phyloP scores from a whole-genome alignment of 345 rosid species.

The Populus davidiana region DNA sequence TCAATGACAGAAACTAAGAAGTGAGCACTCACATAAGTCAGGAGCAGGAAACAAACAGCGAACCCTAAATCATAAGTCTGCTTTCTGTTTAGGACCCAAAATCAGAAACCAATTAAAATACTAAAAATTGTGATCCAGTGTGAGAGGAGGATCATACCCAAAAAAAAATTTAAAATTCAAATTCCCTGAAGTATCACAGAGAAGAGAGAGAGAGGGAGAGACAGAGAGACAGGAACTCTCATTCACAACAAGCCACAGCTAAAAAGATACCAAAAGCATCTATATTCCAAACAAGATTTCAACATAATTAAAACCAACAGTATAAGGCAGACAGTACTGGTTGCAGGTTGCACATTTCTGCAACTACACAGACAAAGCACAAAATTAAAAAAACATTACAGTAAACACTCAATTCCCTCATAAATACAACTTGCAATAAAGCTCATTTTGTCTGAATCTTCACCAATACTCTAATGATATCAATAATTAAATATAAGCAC shows the following conservation, averaged over 20 bases:
- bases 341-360: conserved; percentile 23
- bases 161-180: not conserved
- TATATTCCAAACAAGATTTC: conserved; percentile 19
- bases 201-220: not conserved
- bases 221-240: conserved; percentile 7
- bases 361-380: conserved; percentile 24
- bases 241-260: conserved; percentile 17
- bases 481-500: conserved; percentile 10
- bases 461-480: conserved; percentile 22
- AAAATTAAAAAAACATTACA: conserved; percentile 1
- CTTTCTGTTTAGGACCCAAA: not conserved
- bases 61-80: not conserved
- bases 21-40: not conserved
- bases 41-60: not conserved
- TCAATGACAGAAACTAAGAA: conserved; percentile 20
- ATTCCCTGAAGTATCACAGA: not conserved
- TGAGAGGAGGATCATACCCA: no score
- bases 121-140: no score
- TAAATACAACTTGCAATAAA: conserved; percentile 12
- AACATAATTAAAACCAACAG: conserved; percentile 11
- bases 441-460: conserved; percentile 44
- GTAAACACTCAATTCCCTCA: conserved; percentile 8
- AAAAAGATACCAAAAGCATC: conserved; percentile 20
- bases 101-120: not conserved
- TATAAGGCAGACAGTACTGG: conserved; percentile 28